Evolutionary conservation across 805 yeast species (phyloP), one percentile per base, ranked within the genome.

Genomic region (Barnettozyma sucrosica): DNA sequence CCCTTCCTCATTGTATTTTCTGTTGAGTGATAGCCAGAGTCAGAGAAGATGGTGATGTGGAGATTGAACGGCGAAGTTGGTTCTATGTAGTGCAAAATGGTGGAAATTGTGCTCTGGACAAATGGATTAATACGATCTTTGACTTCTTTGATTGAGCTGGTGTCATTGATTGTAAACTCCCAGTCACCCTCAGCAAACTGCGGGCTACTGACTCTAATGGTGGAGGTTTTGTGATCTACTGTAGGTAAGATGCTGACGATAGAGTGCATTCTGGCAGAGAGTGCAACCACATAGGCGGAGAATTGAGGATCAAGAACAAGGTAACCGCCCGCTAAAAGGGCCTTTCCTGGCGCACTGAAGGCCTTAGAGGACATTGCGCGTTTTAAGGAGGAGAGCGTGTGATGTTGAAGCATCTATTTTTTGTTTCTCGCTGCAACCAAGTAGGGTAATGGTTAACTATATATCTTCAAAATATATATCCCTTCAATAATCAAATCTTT

Each of bases 341-440:
- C 98, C 64, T 93, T 93, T 0, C 98, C 97, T 0, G 99, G 97
- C 0, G 98, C 95, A 60, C 96, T 85, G 62, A 80, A 92, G 8
- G 83, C 87, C 30, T 37, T 23, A 16, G 42, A 34, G 18, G 21
- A 16, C 37, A 28, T 28, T 13, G 4, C n/a, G 25, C n/a, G n/a
- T n/a, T n/a, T n/a, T n/a, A n/a, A n/a, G n/a, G n/a, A n/a, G n/a
- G n/a, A n/a, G n/a, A n/a, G n/a, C n/a, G n/a, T n/a, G n/a, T n/a
- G n/a, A n/a, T n/a, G n/a, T n/a, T n/a, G n/a, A n/a, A n/a, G n/a
- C n/a, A n/a, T n/a, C n/a, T n/a, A n/a, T n/a, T n/a, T n/a, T n/a
- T n/a, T n/a, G n/a, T n/a, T n/a, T n/a, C n/a, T n/a, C n/a, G n/a
- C n/a, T n/a, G n/a, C n/a, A n/a, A n/a, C n/a, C n/a, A n/a, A n/a